phyloP scores from a whole-genome alignment of 352 stramenopile species.

The Globisporangium irregulare region DNA sequence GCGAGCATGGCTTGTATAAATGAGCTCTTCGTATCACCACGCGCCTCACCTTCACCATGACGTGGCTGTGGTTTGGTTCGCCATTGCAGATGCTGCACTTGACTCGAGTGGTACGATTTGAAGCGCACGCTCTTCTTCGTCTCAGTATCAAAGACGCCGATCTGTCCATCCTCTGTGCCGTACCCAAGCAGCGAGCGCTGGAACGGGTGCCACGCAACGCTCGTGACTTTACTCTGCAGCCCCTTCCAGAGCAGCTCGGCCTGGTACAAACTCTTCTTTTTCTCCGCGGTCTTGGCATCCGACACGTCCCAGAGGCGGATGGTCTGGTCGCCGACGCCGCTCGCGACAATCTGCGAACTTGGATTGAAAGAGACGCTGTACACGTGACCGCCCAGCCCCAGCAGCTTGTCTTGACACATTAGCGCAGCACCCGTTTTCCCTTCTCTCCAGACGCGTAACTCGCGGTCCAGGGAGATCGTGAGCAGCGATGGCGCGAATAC shows the following conservation, averaged over 20 bases:
- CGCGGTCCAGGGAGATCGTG: slow-evolving; percentile 64
- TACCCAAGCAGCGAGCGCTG: slow-evolving; percentile 52
- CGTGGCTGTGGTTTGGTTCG: slow-evolving; percentile 6
- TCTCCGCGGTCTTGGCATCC: slow-evolving; percentile 7
- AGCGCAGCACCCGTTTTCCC: slow-evolving; percentile 17
- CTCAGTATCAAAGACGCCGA: slow-evolving; percentile 57
- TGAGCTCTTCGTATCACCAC: slow-evolving; percentile 9
- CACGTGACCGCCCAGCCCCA: slow-evolving; percentile 57
- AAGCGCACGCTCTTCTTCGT: slow-evolving; percentile 56
- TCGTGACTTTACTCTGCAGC: slow-evolving; percentile 73
- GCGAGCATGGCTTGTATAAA: slow-evolving; percentile 51
- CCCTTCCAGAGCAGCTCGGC: slow-evolving; percentile 74
- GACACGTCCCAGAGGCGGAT: slow-evolving; percentile 61
- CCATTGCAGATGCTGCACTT: slow-evolving; percentile 53
- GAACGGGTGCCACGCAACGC: slow-evolving; percentile 61
- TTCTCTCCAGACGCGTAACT: slow-evolving; percentile 63
- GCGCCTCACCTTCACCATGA: not conserved
- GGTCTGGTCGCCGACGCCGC: slow-evolving; percentile 67
- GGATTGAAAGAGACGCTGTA: slow-evolving; percentile 50
- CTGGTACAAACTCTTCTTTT: slow-evolving; percentile 22
- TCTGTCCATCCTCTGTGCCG: slow-evolving; percentile 63
- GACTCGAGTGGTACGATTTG: slow-evolving; percentile 33
- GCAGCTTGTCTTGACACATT: slow-evolving; percentile 38
- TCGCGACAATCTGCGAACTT: slow-evolving; percentile 30
- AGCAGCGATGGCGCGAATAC: slow-evolving; percentile 27